These are phyloP conservation scores for Apiospora pterosperma DNA, from an alignment of 2,329 filamentous ascomycete species.

Conservation along the genomic window DNA sequence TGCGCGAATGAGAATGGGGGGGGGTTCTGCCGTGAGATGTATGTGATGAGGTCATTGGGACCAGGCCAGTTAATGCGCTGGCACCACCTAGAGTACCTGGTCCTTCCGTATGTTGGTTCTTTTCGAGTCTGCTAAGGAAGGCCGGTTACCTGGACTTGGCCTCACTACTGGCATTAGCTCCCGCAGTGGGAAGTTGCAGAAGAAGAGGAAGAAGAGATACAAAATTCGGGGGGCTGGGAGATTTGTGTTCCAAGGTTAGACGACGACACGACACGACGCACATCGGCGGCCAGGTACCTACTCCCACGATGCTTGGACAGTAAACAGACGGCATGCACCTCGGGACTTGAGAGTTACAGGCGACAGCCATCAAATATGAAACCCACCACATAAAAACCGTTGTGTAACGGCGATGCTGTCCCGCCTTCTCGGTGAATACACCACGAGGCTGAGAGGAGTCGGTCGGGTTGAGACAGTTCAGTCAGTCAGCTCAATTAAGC, in stretches of 20 bases:
- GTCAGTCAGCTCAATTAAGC: neutral
- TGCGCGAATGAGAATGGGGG: neutral
- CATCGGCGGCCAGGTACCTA: neutral
- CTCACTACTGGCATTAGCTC: constrained; percentile 2
- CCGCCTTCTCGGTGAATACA: neutral
- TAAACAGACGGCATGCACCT: neutral
- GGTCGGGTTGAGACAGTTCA: neutral
- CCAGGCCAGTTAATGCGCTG: neutral
- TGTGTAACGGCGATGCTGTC: neutral
- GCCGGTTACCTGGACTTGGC: neutral
- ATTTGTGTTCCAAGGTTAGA: neutral
- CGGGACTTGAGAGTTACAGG: neutral
- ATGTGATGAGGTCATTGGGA: neutral
- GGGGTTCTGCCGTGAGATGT: neutral
- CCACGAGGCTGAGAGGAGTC: neutral
- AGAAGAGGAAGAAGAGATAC: neutral
- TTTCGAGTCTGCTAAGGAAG: neutral
- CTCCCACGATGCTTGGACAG: no score
- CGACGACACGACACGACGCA: neutral
- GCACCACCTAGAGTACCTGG: neutral
- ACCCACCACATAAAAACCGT: neutral
- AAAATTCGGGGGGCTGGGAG: neutral
- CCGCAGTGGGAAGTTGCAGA: neutral
- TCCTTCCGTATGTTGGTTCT: neutral
- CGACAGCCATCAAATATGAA: neutral